Base-by-base conservation (phyloP, 2,329 filamentous ascomycete species). In the Arthrobotrys entomopaga region DNA sequence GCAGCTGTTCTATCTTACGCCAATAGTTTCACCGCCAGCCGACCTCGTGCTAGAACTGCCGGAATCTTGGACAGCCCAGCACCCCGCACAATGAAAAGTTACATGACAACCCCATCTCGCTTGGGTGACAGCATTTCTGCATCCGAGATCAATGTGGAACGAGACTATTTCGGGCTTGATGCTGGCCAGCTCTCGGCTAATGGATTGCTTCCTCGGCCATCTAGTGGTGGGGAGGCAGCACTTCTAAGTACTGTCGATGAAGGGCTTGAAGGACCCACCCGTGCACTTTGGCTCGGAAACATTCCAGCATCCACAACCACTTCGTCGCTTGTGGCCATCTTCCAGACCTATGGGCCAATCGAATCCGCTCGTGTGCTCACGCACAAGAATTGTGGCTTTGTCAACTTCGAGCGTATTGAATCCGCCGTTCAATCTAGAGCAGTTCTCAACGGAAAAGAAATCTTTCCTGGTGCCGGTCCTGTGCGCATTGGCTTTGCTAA, bases 301-400 rank as follows among this genome's bases (percentile, higher is more conserved):
- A 97, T 99, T 71, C 95, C 95, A 11, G 93, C 94, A 3, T 98
- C 95, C 1, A 99, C 95, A 1, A 99, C 95, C 0, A 93, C 95
- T 10, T 96, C 94, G 0, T 98, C 95, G 0, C 84, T 99, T 74
- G 92, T 92, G 67, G 93, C 96, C 77, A 97, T 98, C 83, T 99
- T 99, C 84, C 91, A 92, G 81, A 87, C 89, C n/a, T 96, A 95
- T 78, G 95, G 95, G 8, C 87, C 90, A 2, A 97, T 99, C 76
- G 86, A 95, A 77, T 97, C 94, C 2, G 94, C 92, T 26, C 88
- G 95, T 77, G 95, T 99, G 3, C 85, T 99, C 75, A 98, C 95
- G 0, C 93, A 99, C 84, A 99, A 99, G 86, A 98, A 97, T 82
- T 99, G 95, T 81, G 95, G 94, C 2, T 99, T 99, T 79, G 94